These are phyloP conservation scores for Fusarium nisikadoi DNA, from an alignment of 2,329 filamentous ascomycete genomes.

Conservation along the genomic window DNA sequence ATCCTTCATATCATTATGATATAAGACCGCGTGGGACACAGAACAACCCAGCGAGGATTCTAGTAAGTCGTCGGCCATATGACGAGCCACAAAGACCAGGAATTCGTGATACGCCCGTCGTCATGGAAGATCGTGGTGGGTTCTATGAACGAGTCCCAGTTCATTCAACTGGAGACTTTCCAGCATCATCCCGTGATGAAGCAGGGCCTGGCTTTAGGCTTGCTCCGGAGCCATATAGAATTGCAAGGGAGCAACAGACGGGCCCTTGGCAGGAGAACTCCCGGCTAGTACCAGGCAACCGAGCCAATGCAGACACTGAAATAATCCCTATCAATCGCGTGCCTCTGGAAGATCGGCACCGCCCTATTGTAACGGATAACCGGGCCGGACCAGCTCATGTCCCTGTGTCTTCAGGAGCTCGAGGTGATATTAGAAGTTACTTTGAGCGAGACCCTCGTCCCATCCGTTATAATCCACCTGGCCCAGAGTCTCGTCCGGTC, in stretches of 20 bases:
- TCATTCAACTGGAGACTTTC: constrained; percentile 20
- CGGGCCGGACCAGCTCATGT: constrained; percentile 10
- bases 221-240: constrained; percentile 16
- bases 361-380: constrained; percentile 17
- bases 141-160: constrained; percentile 50
- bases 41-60: constrained; percentile 27
- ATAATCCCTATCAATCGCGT: constrained; percentile 30
- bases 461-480: constrained; percentile 13
- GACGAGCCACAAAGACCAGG: constrained; percentile 48
- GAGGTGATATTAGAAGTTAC: constrained; percentile 7
- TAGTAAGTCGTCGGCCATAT: constrained; percentile 44
- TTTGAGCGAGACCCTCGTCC: constrained; percentile 15
- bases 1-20: constrained; percentile 13
- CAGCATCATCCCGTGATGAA: constrained; percentile 10
- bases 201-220: constrained; percentile 28
- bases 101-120: constrained; percentile 47
- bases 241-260: constrained; percentile 30
- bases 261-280: constrained; percentile 38
- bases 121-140: constrained; percentile 55
- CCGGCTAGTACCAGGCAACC: constrained; percentile 30
- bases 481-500: constrained; percentile 23
- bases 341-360: constrained; percentile 16
- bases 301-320: constrained; percentile 32
- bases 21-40: constrained; percentile 28
- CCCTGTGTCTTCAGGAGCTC: neutral